phyloP scores from a whole-genome alignment of 2,329 filamentous ascomycete genomes.

The Chaetomium sp. region DNA sequence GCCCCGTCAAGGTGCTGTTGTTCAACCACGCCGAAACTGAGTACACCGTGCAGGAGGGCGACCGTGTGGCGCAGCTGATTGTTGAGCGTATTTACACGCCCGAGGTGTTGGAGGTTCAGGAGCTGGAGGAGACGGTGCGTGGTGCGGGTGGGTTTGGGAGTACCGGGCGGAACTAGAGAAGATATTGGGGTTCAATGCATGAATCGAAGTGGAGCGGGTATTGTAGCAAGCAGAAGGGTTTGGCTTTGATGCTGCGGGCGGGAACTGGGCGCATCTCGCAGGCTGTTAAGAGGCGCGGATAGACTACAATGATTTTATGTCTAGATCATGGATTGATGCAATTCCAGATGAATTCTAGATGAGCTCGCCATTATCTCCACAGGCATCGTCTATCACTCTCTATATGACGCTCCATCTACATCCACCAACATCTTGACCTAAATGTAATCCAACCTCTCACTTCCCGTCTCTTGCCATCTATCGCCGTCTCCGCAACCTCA shows the following conservation, averaged over 20 bases:
- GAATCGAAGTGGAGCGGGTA: too few relatives aligned
- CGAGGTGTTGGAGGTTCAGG: constrained; percentile 79
- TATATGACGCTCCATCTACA: background rate
- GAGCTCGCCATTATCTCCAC: background rate
- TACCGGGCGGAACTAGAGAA: constrained; percentile 50
- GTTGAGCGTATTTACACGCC: constrained; percentile 93
- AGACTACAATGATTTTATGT: background rate
- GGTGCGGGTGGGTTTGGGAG: constrained; percentile 90
- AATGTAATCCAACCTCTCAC: background rate
- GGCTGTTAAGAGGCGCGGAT: background rate
- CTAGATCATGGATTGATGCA: background rate
- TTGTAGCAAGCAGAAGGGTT: too few relatives aligned
- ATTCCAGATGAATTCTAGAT: background rate
- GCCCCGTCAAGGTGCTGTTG: constrained; percentile 86
- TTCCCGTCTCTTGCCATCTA: constrained; percentile 9
- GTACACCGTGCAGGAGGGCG: constrained; percentile 75
- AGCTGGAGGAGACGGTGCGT: constrained; percentile 83
- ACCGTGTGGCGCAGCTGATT: constrained; percentile 88
- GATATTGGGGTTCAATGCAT: too few relatives aligned
- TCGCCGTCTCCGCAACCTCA: constrained; percentile 32
- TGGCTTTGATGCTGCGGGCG: background rate
- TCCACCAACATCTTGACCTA: background rate
- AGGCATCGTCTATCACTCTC: constrained; percentile 8
- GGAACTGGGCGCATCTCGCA: background rate
- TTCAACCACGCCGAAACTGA: constrained; percentile 86